Evolutionary conservation across 2,329 filamentous ascomycete genomes (phyloP).

Genomic region (Furcasterigmium sp.): DNA sequence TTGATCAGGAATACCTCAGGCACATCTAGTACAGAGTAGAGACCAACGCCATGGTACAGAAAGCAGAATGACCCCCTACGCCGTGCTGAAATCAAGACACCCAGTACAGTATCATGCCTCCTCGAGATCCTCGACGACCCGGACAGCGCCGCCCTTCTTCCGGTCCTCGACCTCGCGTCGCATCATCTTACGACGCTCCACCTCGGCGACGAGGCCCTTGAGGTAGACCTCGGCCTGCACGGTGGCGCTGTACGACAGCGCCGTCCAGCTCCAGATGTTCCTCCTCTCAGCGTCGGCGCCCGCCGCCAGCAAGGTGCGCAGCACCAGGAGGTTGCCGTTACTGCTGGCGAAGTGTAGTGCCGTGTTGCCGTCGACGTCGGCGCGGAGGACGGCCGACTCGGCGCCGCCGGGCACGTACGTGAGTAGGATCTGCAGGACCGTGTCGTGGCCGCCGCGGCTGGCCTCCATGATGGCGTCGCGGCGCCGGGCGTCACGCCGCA

Average conservation of each 20-base stretch:
- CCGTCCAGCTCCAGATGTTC: conserved; percentile 77
- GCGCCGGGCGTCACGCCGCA: conserved; percentile 61
- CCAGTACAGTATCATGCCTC: conserved; percentile 19
- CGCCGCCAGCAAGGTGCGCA: conserved; percentile 71
- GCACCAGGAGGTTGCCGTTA: conserved; percentile 71
- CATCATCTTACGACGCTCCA: conserved; percentile 52
- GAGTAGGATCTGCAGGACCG: conserved; percentile 58
- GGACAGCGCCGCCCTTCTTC: conserved; percentile 35
- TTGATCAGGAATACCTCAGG: too few species aligned
- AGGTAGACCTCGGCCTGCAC: conserved; percentile 83
- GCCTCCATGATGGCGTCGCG: conserved; percentile 69
- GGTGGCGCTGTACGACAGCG: conserved; percentile 76
- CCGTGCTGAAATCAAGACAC: too few species aligned
- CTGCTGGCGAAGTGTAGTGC: conserved; percentile 82
- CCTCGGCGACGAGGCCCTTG: conserved; percentile 68
- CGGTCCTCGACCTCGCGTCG: conserved; percentile 30
- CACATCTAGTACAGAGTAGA: too few species aligned
- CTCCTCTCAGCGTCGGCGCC: conserved; percentile 68
- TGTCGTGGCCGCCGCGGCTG: conserved; percentile 55
- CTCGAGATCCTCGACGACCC: conserved; percentile 37
- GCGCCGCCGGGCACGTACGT: conserved; percentile 55
- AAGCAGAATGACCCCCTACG: too few species aligned
- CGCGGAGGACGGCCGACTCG: conserved; percentile 45
- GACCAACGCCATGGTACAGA: too few species aligned
- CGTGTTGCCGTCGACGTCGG: conserved; percentile 75